Percentiles rank a stretch among this genome's conserved stretches.
phyloP scores from a whole-genome alignment of 2,329 filamentous ascomycete species.

The Trichophyton rubrum region DNA sequence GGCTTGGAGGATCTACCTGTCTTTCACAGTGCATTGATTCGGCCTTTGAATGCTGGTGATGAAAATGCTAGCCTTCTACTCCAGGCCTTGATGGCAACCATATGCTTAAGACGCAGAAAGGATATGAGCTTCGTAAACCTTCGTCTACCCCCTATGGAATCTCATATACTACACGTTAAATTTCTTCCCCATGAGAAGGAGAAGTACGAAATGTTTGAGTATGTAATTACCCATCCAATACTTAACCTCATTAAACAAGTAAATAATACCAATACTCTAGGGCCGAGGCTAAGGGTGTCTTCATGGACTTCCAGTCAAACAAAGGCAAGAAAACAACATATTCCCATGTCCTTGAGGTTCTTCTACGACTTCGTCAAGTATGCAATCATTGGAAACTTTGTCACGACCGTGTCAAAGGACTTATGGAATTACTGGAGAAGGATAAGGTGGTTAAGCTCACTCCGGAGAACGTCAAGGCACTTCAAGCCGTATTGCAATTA shows the following conservation, averaged over 20 bases:
- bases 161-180: constrained; percentile 62
- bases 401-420: constrained; percentile 57
- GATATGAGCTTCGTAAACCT: constrained; percentile 81
- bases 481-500: constrained; percentile 64
- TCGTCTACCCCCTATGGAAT: constrained; percentile 61
- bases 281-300: constrained; percentile 59
- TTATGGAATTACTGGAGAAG: constrained; percentile 56
- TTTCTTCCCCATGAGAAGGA: constrained; percentile 62
- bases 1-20: constrained; percentile 60
- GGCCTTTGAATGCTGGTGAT: constrained; percentile 51
- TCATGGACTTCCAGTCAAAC: constrained; percentile 47
- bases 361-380: constrained; percentile 70
- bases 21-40: constrained; percentile 60
- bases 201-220: constrained; percentile 64
- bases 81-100: constrained; percentile 63
- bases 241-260: constrained; percentile 13
- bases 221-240: constrained; percentile 23
- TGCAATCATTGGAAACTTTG: constrained; percentile 85
- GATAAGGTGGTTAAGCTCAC: constrained; percentile 57
- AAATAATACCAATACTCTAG: constrained; percentile 25
- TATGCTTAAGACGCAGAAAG: constrained; percentile 72
- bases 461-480: constrained; percentile 55
- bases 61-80: constrained; percentile 50
- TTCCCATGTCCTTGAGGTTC: constrained; percentile 63
- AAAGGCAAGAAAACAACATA: constrained; percentile 45